Evolutionary conservation across 768 basidiomycete genomes (phyloP).

Genomic region (Xerocomus spinulosus): DNA sequence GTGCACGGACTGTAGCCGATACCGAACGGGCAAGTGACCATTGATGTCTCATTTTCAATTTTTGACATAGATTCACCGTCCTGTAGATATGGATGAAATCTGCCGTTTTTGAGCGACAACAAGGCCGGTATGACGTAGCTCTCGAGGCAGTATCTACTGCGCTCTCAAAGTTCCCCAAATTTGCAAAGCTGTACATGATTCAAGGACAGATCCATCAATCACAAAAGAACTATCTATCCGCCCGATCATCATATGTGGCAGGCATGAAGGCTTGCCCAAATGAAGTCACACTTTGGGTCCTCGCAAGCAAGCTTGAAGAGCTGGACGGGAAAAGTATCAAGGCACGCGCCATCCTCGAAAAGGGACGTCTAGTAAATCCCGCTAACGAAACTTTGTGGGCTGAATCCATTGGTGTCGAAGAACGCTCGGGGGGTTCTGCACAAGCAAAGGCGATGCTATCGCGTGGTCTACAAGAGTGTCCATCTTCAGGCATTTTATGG

Average conservation of each 20-base stretch:
- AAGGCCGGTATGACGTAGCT: constrained; percentile 68
- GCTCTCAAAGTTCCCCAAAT: constrained; percentile 79
- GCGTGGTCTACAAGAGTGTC: constrained; percentile 87
- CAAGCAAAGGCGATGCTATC: constrained; percentile 89
- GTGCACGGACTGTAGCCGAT: constrained; percentile 86
- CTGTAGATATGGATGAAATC: constrained; percentile 98
- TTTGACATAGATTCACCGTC: neutral
- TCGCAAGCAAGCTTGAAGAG: constrained; percentile 87
- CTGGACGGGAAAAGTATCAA: constrained; percentile 89
- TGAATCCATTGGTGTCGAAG: constrained; percentile 87
- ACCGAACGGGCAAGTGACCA: constrained; percentile 71
- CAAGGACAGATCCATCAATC: constrained; percentile 87
- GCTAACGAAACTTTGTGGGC: constrained; percentile 86
- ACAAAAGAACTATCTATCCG: constrained; percentile 53
- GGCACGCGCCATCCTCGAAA: constrained; percentile 85
- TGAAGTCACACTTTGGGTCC: constrained; percentile 81
- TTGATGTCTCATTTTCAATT: neutral
- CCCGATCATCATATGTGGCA: constrained; percentile 75
- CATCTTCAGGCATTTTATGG: constrained; percentile 85
- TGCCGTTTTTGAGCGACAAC: constrained; percentile 90
- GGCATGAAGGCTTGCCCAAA: constrained; percentile 88
- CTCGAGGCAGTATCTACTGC: constrained; percentile 72
- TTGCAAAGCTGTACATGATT: constrained; percentile 94
- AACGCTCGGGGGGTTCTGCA: constrained; percentile 71
- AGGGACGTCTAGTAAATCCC: constrained; percentile 81